Conservation (phyloP, 1,284 basidiomycete genomes). For the Marasmius tenuissimus region DNA sequence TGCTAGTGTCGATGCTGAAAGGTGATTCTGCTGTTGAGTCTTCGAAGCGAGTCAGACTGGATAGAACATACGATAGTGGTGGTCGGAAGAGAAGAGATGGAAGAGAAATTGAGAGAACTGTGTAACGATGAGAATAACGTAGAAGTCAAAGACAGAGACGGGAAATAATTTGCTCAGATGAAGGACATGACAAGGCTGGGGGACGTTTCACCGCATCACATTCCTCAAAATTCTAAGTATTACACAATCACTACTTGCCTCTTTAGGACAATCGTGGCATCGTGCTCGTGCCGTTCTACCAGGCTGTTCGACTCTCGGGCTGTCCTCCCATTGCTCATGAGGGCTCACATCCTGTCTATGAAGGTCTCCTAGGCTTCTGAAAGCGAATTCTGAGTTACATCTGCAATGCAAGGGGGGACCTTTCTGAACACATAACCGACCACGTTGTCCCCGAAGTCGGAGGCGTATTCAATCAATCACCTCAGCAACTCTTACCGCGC, state of each 20-base stretch:
- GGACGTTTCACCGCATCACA: background rate
- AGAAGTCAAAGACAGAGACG: background rate
- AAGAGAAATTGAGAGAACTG: background rate
- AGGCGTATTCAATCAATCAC: too few relatives aligned
- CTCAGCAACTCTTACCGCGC: too few relatives aligned
- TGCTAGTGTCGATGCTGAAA: background rate
- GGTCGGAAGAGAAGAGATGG: background rate
- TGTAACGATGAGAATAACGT: background rate
- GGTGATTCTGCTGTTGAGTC: background rate
- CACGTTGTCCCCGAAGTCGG: too few relatives aligned
- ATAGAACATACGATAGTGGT: background rate
- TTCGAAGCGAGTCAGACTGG: background rate
- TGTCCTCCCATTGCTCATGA: too few relatives aligned
- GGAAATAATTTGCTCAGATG: background rate
- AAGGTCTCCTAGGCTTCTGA: background rate
- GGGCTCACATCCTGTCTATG: too few relatives aligned
- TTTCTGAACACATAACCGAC: too few relatives aligned
- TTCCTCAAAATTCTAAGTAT: background rate
- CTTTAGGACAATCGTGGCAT: background rate
- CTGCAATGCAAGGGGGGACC: too few relatives aligned
- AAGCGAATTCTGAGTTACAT: too few relatives aligned
- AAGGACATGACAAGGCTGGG: background rate
- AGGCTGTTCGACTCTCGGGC: too few relatives aligned
- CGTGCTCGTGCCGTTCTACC: background rate
- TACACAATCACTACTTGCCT: background rate